Percentiles rank a stretch among this genome's conserved stretches.
Conservation (phyloP, 2,329 filamentous ascomycete genomes). For the Fusarium sp. region DNA sequence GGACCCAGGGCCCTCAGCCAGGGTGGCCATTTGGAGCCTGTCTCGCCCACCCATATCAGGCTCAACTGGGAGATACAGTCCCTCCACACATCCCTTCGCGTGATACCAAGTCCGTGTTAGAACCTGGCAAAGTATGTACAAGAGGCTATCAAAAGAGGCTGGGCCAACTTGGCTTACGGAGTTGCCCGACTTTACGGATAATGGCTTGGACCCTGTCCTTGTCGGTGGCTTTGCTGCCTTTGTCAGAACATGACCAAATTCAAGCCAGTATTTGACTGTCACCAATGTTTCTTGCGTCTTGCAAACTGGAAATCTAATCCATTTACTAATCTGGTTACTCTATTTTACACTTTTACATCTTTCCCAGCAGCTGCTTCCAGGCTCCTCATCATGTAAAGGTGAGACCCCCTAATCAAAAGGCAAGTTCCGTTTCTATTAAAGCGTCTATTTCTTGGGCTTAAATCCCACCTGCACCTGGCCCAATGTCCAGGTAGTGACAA, state of each 20-base stretch:
- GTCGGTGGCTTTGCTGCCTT: constrained; percentile 25
- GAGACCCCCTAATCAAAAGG: constrained; percentile 15
- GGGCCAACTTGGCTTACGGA: not conserved
- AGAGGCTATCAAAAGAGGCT: constrained; percentile 13
- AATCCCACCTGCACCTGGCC: constrained; percentile 86
- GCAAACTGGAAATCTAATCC: constrained; percentile 7
- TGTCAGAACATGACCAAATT: constrained; percentile 12
- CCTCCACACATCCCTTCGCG: constrained; percentile 17
- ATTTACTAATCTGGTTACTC: constrained; percentile 18
- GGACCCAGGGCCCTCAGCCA: constrained; percentile 29
- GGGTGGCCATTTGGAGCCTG: constrained; percentile 32
- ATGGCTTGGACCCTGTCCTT: constrained; percentile 12
- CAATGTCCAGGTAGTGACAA: constrained; percentile 77
- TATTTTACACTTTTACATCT: constrained; percentile 42
- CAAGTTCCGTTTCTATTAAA: constrained; percentile 15
- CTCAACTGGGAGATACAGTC: constrained; percentile 7
- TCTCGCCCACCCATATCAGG: constrained; percentile 34
- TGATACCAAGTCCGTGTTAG: not conserved
- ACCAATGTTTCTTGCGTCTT: constrained; percentile 2
- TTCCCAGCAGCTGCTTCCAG: constrained; percentile 15
- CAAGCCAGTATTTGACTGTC: not conserved
- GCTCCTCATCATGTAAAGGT: constrained; percentile 10
- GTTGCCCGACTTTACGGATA: not conserved
- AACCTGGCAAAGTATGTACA: not conserved
- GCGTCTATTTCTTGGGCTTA: constrained; percentile 54